Evolutionary conservation across 768 basidiomycete genomes (phyloP).

Genomic region (Suillus subalutaceus): DNA sequence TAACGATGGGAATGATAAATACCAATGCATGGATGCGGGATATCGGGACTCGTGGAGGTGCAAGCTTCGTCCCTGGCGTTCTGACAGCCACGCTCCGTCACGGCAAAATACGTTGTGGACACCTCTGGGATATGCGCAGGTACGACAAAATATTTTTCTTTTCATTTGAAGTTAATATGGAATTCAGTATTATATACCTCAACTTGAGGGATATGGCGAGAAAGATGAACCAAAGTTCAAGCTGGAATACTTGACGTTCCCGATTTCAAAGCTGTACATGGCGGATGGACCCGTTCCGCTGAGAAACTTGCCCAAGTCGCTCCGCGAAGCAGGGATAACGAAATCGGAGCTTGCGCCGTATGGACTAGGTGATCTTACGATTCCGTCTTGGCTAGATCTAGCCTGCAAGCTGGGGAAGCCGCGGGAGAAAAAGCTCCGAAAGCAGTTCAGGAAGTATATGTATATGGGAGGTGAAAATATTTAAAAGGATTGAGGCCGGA

Average conservation of each 20-base stretch:
- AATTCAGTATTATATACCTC: constrained; percentile 67
- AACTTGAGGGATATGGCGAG: constrained; percentile 51
- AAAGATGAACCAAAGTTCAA: constrained; percentile 60
- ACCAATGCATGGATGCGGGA: constrained; percentile 49
- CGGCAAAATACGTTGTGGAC: constrained; percentile 69
- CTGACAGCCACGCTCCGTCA: constrained; percentile 68
- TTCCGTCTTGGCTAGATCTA: constrained; percentile 70
- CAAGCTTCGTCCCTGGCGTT: constrained; percentile 60
- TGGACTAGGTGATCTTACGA: constrained; percentile 74
- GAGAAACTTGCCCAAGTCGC: constrained; percentile 52
- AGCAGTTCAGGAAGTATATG: constrained; percentile 74
- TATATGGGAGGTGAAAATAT: constrained; percentile 53
- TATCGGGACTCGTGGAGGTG: constrained; percentile 69
- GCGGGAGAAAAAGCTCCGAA: constrained; percentile 57
- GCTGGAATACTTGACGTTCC: constrained; percentile 80
- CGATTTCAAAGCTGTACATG: constrained; percentile 43
- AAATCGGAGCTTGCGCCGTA: constrained; percentile 69
- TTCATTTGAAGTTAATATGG: constrained; percentile 12
- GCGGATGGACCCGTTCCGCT: constrained; percentile 56
- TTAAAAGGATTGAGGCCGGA: constrained; percentile 7
- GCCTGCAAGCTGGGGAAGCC: constrained; percentile 61
- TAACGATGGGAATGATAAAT: constrained; percentile 45
- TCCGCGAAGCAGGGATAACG: constrained; percentile 45
- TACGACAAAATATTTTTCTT: constrained; percentile 35
- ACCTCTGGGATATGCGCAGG: constrained; percentile 86